These are phyloP conservation scores for Solanum etuberosum DNA, from an alignment of 257 asterid genomes.

Conservation along the genomic window DNA sequence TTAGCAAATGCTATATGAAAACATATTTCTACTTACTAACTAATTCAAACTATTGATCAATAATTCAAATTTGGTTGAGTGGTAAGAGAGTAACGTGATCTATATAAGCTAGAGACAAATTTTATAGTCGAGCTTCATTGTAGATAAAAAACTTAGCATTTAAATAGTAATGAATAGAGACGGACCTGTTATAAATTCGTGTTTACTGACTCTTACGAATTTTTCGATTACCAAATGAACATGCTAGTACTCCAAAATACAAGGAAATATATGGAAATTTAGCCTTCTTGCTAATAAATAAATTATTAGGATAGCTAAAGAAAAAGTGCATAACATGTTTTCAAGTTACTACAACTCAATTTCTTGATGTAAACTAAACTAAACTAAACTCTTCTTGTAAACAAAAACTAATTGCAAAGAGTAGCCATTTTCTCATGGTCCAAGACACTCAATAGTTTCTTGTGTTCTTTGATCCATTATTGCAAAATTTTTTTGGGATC, in stretches of 20 bases:
- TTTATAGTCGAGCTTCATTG: fast-evolving
- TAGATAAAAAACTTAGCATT: neutral
- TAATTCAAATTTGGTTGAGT: neutral
- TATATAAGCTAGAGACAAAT: neutral
- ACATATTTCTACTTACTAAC: neutral
- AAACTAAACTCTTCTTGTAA: neutral
- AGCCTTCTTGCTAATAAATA: neutral
- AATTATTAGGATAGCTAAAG: neutral
- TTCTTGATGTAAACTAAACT: neutral
- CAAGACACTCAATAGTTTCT: too few relatives aligned
- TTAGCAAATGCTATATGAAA: neutral
- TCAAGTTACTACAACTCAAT: neutral
- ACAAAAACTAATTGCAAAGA: neutral
- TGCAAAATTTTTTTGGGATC: neutral
- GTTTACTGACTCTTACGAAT: neutral
- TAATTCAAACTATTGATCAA: neutral
- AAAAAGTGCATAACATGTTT: neutral
- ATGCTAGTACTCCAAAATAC: neutral
- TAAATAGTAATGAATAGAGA: too few relatives aligned
- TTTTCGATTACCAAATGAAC: neutral
- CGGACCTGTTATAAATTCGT: fast-evolving
- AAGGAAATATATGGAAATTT: neutral
- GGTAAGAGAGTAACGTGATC: neutral
- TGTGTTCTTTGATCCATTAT: neutral
- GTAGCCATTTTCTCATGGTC: neutral